A percentile compares a stretch with the other conserved stretches of the same genome.
Evolutionary conservation across 2,329 filamentous ascomycete genomes (phyloP).

Genomic region (Neopestalotiopsis sp.): DNA sequence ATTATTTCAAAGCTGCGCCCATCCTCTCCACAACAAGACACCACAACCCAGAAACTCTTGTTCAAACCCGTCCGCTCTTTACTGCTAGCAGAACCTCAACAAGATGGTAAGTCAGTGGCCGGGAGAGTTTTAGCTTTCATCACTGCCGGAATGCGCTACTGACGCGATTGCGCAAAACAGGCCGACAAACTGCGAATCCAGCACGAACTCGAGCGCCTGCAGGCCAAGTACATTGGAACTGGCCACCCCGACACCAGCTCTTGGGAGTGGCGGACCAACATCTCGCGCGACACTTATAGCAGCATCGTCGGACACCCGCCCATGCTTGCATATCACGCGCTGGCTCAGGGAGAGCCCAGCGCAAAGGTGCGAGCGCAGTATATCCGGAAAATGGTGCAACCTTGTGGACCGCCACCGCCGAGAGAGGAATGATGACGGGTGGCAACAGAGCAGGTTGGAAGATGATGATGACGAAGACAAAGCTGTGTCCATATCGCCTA

Average conservation of each 20-base stretch:
- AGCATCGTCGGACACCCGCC: constrained; percentile 90
- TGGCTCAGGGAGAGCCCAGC: constrained; percentile 84
- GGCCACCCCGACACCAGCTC: constrained; percentile 96
- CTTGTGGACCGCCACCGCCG: constrained; percentile 61
- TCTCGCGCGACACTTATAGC: constrained; percentile 89
- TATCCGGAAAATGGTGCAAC: constrained; percentile 79
- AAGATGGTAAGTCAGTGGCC: background rate
- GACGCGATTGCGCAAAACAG: constrained; percentile 43
- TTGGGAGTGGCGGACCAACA: constrained; percentile 97
- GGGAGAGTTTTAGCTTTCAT: background rate
- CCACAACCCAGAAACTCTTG: too few relatives aligned
- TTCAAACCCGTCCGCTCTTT: constrained; percentile 1
- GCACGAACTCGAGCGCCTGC: constrained; percentile 95
- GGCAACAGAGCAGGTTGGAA: background rate
- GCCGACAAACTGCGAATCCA: constrained; percentile 98
- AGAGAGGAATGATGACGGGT: constrained; percentile 46
- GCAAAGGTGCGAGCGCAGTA: constrained; percentile 80
- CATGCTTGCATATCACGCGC: constrained; percentile 84
- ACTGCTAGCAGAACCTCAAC: background rate
- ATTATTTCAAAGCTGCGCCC: too few relatives aligned
- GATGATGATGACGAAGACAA: background rate
- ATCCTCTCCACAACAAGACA: too few relatives aligned
- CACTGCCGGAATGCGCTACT: background rate
- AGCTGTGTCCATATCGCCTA: too few relatives aligned
- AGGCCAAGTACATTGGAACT: constrained; percentile 94